These are phyloP conservation scores for Lentinus tigrinus DNA, from an alignment of 768 basidiomycete species.

Conservation along the genomic window DNA sequence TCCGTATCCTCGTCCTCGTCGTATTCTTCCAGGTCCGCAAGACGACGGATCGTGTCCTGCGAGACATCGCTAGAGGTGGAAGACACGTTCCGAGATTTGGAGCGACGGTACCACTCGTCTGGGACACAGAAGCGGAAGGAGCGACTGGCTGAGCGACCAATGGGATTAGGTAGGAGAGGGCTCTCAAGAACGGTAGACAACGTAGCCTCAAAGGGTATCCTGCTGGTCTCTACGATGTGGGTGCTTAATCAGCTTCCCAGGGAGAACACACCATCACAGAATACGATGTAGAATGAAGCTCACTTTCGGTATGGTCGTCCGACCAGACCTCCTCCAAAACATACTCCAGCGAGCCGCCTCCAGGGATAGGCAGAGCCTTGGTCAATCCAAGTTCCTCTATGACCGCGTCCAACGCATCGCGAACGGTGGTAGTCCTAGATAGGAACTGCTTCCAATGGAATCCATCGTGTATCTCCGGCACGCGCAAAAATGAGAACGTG, in stretches of 20 bases:
- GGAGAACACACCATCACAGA: neutral
- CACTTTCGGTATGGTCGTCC: slow-evolving; percentile 54
- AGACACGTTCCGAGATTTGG: slow-evolving; percentile 54
- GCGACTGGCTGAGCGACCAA: slow-evolving; percentile 31
- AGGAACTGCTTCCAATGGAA: slow-evolving; percentile 68
- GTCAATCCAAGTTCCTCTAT: slow-evolving; percentile 67
- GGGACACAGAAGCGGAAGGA: slow-evolving; percentile 67
- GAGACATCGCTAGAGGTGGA: slow-evolving; percentile 48
- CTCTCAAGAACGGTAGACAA: slow-evolving; percentile 44
- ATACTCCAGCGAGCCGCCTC: slow-evolving; percentile 70
- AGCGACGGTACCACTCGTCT: slow-evolving; percentile 77
- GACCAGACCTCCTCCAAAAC: slow-evolving; percentile 68
- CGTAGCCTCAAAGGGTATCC: slow-evolving; percentile 41
- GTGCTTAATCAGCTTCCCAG: neutral
- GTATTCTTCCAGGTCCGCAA: slow-evolving; percentile 49
- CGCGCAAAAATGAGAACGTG: slow-evolving; percentile 55
- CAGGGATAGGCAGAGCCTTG: slow-evolving; percentile 63
- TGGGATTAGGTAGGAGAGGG: slow-evolving; percentile 26
- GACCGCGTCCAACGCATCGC: slow-evolving; percentile 51
- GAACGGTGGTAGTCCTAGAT: slow-evolving; percentile 52
- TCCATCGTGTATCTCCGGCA: slow-evolving; percentile 77
- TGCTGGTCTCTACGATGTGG: slow-evolving; percentile 37
- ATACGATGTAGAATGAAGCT: slow-evolving; percentile 20
- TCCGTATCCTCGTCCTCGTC: slow-evolving; percentile 44
- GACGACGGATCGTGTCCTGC: slow-evolving; percentile 46